A percentile compares a stretch with the other conserved stretches of the same genome.
phyloP scores from a whole-genome alignment of 2,329 filamentous ascomycete genomes.

The Hypoxylon sp. region DNA sequence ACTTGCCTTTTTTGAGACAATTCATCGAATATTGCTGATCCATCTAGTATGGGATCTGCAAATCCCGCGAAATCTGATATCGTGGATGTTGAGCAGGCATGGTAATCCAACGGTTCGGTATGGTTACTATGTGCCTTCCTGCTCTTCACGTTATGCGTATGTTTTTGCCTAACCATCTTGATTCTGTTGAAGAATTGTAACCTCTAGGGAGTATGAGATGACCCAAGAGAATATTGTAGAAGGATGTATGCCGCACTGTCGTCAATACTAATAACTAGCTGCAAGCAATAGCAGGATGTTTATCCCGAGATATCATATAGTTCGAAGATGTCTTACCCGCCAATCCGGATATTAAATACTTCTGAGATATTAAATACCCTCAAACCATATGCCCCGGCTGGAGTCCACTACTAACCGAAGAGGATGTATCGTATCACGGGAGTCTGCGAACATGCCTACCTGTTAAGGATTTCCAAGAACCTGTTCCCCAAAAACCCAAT shows the following conservation, averaged over 20 bases:
- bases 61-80: constrained; percentile 31
- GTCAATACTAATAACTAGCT: constrained; percentile 26
- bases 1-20: constrained; percentile 34
- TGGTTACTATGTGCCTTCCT: constrained; percentile 23
- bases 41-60: constrained; percentile 29
- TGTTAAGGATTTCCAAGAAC: background rate
- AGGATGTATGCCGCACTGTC: constrained; percentile 11
- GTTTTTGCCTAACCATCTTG: constrained; percentile 34
- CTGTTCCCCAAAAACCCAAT: constrained; percentile 17
- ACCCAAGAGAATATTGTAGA: constrained; percentile 13
- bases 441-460: constrained; percentile 14
- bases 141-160: constrained; percentile 23
- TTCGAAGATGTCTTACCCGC: constrained; percentile 29
- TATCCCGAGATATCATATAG: constrained; percentile 14
- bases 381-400: constrained; percentile 24
- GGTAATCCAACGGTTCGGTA: constrained; percentile 14
- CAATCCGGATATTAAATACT: constrained; percentile 36
- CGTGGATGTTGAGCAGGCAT: constrained; percentile 10
- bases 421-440: constrained; percentile 27
- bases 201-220: constrained; percentile 7
- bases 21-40: constrained; percentile 34
- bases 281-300: constrained; percentile 12
- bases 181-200: constrained; percentile 11
- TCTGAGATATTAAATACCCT: constrained; percentile 34
- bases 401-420: constrained; percentile 22